A percentile compares a stretch with the other conserved stretches of the same genome.
These are phyloP conservation scores for Mycena pura DNA, from an alignment of 768 basidiomycete species.

Conservation along the genomic window DNA sequence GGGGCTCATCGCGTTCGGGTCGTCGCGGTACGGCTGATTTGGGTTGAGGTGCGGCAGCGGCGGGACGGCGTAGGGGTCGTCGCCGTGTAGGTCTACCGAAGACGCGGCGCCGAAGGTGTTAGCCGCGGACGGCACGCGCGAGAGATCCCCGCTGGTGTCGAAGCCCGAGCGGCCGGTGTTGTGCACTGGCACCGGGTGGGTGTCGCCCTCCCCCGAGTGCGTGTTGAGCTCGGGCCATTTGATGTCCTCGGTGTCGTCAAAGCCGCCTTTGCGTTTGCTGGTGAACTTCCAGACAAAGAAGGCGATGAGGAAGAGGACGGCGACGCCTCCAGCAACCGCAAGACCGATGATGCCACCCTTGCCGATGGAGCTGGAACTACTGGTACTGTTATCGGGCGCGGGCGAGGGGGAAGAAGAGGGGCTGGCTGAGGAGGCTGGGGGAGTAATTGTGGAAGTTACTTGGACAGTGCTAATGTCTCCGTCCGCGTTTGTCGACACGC, in stretches of 20 bases:
- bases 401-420: conserved; percentile 23
- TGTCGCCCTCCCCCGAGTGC: conserved; percentile 54
- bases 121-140: conserved; percentile 53
- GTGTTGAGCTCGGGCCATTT: conserved; percentile 90
- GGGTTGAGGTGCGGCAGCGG: conserved; percentile 84
- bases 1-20: conserved; percentile 53
- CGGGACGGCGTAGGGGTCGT: conserved; percentile 85
- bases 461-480: conserved; percentile 31
- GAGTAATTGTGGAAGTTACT: conserved; percentile 30
- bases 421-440: conserved; percentile 36
- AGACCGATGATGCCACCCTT: conserved; percentile 82
- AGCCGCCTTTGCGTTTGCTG: conserved; percentile 75
- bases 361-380: conserved; percentile 50
- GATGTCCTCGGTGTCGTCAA: conserved; percentile 85
- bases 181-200: conserved; percentile 71
- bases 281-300: conserved; percentile 91
- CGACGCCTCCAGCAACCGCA: conserved; percentile 82
- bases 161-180: conserved; percentile 77
- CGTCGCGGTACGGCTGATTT: conserved; percentile 75
- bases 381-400: no score
- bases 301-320: conserved; percentile 69
- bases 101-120: conserved; percentile 53
- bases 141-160: conserved; percentile 70
- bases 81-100: conserved; percentile 55
- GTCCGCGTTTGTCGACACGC: conserved; percentile 24